Conservation (phyloP, 1,284 basidiomycete genomes). For the Rhizopogon parksii region DNA sequence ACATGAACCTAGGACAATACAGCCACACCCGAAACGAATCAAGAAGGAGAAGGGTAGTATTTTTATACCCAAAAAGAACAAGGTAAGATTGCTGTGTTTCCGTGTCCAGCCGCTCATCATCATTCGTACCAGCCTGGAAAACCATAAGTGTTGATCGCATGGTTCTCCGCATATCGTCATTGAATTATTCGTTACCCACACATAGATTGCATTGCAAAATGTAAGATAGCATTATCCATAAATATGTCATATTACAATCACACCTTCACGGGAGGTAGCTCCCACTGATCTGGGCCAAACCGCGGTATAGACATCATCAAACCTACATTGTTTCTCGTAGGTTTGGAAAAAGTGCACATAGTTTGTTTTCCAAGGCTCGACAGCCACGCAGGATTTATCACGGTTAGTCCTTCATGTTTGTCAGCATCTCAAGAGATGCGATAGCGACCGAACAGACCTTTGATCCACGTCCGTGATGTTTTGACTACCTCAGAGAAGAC, state of each 20-base stretch:
- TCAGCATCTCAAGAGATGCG: constrained; percentile 1
- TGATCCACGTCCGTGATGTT: constrained; percentile 73
- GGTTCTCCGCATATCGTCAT: constrained; percentile 1
- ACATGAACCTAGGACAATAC: constrained; percentile 10
- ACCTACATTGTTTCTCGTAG: constrained; percentile 63
- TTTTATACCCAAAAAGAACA: constrained; percentile 43
- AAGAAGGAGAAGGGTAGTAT: constrained; percentile 39
- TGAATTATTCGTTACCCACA: constrained; percentile 2
- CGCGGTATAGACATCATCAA: constrained; percentile 68
- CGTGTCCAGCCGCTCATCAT: constrained; percentile 11
- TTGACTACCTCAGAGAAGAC: constrained; percentile 80
- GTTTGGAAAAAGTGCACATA: constrained; percentile 87
- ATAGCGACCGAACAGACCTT: constrained; percentile 46
- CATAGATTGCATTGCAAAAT: constrained; percentile 9
- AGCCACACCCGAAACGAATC: constrained; percentile 28
- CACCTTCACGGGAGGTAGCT: constrained; percentile 71
- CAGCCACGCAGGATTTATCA: constrained; percentile 88
- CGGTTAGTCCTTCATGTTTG: constrained; percentile 60
- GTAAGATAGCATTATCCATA: constrained; percentile 8
- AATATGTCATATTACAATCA: constrained; percentile 16
- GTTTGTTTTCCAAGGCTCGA: constrained; percentile 69
- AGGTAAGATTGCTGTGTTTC: constrained; percentile 16
- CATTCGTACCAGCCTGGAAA: not conserved
- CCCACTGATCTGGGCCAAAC: constrained; percentile 80
- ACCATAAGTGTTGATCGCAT: not conserved